Percentiles rank a stretch among this genome's conserved stretches.
Evolutionary conservation across 257 asterid genomes (phyloP).

Genomic region (Paulownia fortunei): DNA sequence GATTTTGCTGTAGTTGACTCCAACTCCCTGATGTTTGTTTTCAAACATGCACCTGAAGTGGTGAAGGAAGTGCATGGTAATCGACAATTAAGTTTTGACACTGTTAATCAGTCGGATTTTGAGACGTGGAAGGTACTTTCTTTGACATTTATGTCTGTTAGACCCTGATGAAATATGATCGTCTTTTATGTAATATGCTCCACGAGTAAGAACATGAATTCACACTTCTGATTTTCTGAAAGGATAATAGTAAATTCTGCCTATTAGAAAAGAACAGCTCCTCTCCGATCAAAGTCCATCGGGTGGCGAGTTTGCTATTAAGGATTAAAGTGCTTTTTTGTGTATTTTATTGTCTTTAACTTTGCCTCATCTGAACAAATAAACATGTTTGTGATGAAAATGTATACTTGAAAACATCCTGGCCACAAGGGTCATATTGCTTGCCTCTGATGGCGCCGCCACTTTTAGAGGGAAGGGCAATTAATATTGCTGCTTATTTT

Average conservation of each 20-base stretch:
- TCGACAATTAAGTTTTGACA: slow-evolving; percentile 57
- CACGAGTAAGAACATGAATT: not conserved
- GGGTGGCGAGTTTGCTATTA: not conserved
- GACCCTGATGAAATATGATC: not conserved
- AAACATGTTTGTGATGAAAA: not conserved
- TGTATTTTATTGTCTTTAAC: not conserved
- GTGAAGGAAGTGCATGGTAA: slow-evolving; percentile 61
- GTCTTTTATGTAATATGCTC: not conserved
- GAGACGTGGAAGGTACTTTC: slow-evolving; percentile 85
- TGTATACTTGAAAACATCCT: not conserved
- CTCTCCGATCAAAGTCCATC: not conserved
- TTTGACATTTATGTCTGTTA: slow-evolving; percentile 18
- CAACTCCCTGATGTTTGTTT: slow-evolving; percentile 84
- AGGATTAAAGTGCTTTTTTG: not conserved
- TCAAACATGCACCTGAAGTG: slow-evolving; percentile 84
- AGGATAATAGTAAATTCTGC: not conserved
- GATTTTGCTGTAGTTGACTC: slow-evolving; percentile 93
- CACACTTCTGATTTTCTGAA: not conserved
- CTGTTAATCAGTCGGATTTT: slow-evolving; percentile 50
- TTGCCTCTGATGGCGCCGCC: not conserved
- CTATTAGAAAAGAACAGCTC: not conserved
- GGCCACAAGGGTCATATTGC: too few relatives aligned
- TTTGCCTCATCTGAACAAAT: not conserved
- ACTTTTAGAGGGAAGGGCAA: not conserved
- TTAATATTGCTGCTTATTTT: not conserved